phyloP scores from a whole-genome alignment of 106 monocot genomes.

The Dendrobium catenatum region DNA sequence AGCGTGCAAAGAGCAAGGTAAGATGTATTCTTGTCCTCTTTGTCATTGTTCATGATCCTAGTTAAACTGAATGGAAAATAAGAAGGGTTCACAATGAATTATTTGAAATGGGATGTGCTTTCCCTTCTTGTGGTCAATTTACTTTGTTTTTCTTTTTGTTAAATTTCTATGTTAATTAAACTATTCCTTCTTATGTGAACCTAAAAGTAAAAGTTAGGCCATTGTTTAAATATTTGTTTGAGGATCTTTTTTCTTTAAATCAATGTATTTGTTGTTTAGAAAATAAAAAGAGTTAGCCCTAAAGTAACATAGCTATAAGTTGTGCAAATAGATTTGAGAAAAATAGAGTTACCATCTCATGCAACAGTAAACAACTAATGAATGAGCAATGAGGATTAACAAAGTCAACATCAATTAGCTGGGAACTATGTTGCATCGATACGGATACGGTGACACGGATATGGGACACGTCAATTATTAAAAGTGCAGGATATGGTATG shows the following conservation, averaged over 20 bases:
- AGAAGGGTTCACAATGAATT: background rate
- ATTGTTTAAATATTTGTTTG: background rate
- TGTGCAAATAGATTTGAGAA: background rate
- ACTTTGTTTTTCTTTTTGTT: background rate
- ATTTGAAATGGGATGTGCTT: background rate
- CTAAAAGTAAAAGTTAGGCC: background rate
- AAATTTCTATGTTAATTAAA: background rate
- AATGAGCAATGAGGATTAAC: background rate
- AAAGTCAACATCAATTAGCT: too few relatives aligned
- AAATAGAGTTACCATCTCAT: background rate
- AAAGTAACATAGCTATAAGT: background rate
- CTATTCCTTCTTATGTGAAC: background rate
- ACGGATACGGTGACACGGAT: too few relatives aligned
- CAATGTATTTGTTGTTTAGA: background rate
- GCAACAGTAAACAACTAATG: background rate
- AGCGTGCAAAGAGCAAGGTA: constrained; percentile 74
- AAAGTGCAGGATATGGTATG: too few relatives aligned
- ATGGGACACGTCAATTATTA: too few relatives aligned
- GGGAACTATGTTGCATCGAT: too few relatives aligned
- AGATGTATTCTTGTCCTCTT: background rate
- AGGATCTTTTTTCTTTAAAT: background rate
- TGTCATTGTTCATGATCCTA: background rate
- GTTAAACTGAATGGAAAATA: background rate
- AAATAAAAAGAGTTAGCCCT: background rate
- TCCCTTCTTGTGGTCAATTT: background rate